Conservation (phyloP, 1,284 basidiomycete species). For the Neotropicomus parvogracilis region DNA sequence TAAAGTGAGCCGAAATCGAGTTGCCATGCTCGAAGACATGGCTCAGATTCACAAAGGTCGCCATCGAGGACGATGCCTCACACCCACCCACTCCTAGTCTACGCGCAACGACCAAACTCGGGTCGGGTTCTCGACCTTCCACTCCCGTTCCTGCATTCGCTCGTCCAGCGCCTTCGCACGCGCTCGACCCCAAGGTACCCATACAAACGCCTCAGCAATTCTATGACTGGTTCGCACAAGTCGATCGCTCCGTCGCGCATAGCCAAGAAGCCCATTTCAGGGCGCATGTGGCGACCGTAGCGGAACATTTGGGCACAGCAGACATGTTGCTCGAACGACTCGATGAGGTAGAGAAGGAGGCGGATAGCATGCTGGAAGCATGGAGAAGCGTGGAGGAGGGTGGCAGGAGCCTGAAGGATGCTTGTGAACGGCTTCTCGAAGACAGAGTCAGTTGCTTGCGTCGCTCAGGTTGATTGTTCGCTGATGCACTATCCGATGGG, state of each 20-base stretch:
- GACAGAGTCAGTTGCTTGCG: conserved; percentile 60
- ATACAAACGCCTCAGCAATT: conserved; percentile 89
- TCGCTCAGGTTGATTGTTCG: not conserved
- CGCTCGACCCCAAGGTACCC: conserved; percentile 64
- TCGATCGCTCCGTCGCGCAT: conserved; percentile 84
- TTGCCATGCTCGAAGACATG: not conserved
- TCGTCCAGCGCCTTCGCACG: conserved; percentile 41
- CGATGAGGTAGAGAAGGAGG: conserved; percentile 65
- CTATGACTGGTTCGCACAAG: conserved; percentile 88
- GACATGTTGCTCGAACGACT: conserved; percentile 67
- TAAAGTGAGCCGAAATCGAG: conserved; percentile 54
- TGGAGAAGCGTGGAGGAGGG: conserved; percentile 86
- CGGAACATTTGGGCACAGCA: conserved; percentile 72
- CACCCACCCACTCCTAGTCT: conserved; percentile 42
- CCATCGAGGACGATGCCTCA: conserved; percentile 38
- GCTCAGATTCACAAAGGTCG: conserved; percentile 33
- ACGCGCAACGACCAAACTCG: conserved; percentile 31
- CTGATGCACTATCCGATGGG: not conserved
- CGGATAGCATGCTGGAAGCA: conserved; percentile 77
- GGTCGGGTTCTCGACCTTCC: conserved; percentile 33
- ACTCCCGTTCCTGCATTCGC: conserved; percentile 30
- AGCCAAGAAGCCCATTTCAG: conserved; percentile 89
- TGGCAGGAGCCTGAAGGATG: conserved; percentile 81
- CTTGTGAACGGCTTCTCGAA: conserved; percentile 83
- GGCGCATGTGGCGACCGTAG: conserved; percentile 72